Percentiles rank a stretch among this genome's conserved stretches.
Evolutionary conservation across 768 basidiomycete genomes (phyloP).

Genomic region (Solioccasus polychromus): DNA sequence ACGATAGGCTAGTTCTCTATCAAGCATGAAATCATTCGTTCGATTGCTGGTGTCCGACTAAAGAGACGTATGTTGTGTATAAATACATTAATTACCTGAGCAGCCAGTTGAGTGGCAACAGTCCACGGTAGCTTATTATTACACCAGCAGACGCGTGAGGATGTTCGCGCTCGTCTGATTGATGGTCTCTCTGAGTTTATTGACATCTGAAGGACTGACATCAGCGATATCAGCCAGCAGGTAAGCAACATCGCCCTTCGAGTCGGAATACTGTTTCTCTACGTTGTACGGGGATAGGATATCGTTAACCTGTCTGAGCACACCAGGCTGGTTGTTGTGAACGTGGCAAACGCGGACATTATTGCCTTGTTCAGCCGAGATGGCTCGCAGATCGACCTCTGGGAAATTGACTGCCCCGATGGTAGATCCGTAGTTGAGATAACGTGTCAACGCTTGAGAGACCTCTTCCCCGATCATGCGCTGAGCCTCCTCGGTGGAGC

Average conservation of each 20-base stretch:
- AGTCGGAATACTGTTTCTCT: constrained; percentile 99
- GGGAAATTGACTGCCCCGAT: constrained; percentile 98
- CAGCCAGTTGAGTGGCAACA: constrained; percentile 55
- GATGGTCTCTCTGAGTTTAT: constrained; percentile 74
- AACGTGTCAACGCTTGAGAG: constrained; percentile 76
- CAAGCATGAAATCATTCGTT: too few species aligned
- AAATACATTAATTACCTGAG: constrained; percentile 18
- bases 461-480: constrained; percentile 97
- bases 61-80: constrained; percentile 8
- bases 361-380: constrained; percentile 76
- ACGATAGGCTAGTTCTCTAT: too few species aligned
- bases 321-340: constrained; percentile 94
- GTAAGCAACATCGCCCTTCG: constrained; percentile 89
- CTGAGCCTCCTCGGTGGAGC: constrained; percentile 98
- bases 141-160: constrained; percentile 81
- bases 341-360: constrained; percentile 92
- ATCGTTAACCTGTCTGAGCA: constrained; percentile 92
- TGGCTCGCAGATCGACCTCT: constrained; percentile 93
- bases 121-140: constrained; percentile 16
- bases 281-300: constrained; percentile 94
- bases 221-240: constrained; percentile 96
- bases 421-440: constrained; percentile 90
- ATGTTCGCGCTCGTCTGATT: constrained; percentile 82
- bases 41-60: too few species aligned
- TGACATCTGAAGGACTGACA: constrained; percentile 79